These are phyloP conservation scores for Kuraishia capsulata DNA, from an alignment of 805 yeast genomes.

Conservation along the genomic window DNA sequence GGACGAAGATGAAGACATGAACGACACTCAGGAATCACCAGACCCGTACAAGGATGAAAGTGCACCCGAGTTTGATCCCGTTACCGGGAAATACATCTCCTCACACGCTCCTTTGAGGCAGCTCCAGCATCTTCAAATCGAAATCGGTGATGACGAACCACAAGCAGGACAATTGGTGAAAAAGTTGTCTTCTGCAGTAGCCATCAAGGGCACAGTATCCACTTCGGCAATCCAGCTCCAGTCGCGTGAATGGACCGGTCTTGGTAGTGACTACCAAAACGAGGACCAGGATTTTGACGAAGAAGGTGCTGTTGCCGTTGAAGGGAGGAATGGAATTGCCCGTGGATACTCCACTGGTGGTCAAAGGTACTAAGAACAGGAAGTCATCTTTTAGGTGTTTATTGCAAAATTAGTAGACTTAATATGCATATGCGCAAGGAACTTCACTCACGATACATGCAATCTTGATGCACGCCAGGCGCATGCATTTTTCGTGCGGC, in stretches of 20 bases:
- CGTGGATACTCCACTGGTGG: constrained; percentile 58
- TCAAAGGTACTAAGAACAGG: neutral
- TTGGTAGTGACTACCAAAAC: constrained; percentile 70
- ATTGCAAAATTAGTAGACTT: too few relatives aligned
- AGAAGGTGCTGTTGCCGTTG: constrained; percentile 70
- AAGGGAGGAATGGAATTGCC: constrained; percentile 84
- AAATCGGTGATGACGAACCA: constrained; percentile 25
- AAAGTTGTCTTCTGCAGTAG: constrained; percentile 47
- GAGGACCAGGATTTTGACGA: constrained; percentile 28
- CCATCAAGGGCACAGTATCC: constrained; percentile 72
- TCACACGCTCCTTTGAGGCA: constrained; percentile 72
- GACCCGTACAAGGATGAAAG: constrained; percentile 30
- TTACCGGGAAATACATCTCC: constrained; percentile 67
- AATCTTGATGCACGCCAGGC: too few relatives aligned
- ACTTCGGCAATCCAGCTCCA: constrained; percentile 80
- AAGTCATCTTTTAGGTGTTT: neutral
- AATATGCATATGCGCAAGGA: too few relatives aligned
- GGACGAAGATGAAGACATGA: constrained; percentile 22
- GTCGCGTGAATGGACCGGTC: constrained; percentile 72
- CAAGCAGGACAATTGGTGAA: constrained; percentile 36
- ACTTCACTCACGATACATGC: too few relatives aligned
- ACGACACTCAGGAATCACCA: constrained; percentile 11
- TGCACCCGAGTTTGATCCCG: constrained; percentile 82
- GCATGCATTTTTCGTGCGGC: too few relatives aligned
- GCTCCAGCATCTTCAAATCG: constrained; percentile 54